Conservation (phyloP, 768 basidiomycete genomes). For the Russula brevipes region DNA sequence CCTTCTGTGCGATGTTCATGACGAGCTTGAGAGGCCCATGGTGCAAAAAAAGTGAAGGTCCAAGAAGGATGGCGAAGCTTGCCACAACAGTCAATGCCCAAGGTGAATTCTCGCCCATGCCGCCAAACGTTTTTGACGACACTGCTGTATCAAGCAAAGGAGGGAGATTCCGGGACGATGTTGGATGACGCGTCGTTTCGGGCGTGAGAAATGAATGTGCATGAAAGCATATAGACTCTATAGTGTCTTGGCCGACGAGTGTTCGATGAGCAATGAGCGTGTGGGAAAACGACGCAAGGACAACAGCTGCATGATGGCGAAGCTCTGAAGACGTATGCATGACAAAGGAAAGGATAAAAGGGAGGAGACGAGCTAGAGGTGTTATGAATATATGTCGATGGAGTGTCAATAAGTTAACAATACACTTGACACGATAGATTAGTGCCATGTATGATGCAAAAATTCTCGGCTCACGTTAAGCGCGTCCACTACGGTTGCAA, state of each 20-base stretch:
- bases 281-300: constrained; percentile 15
- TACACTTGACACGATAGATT: constrained; percentile 6
- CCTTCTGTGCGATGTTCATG: constrained; percentile 15
- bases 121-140: not conserved
- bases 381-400: constrained; percentile 9
- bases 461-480: constrained; percentile 3
- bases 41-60: constrained; percentile 14
- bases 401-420: constrained; percentile 10
- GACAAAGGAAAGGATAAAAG: constrained; percentile 13
- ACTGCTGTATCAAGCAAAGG: constrained; percentile 13
- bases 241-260: not conserved
- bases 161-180: constrained; percentile 18
- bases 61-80: constrained; percentile 15
- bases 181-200: constrained; percentile 19
- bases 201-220: constrained; percentile 16
- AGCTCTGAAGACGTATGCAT: constrained; percentile 16
- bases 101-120: constrained; percentile 10
- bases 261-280: constrained; percentile 6
- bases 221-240: constrained; percentile 14
- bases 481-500: constrained; percentile 15
- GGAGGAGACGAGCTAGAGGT: constrained; percentile 9
- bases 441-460: not conserved
- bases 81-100: constrained; percentile 17
- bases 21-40: constrained; percentile 17
- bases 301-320: constrained; percentile 12